A percentile compares a stretch with the other conserved stretches of the same genome.
These are phyloP conservation scores for Thelonectria rubi DNA, from an alignment of 2,329 filamentous ascomycete genomes.

Conservation along the genomic window DNA sequence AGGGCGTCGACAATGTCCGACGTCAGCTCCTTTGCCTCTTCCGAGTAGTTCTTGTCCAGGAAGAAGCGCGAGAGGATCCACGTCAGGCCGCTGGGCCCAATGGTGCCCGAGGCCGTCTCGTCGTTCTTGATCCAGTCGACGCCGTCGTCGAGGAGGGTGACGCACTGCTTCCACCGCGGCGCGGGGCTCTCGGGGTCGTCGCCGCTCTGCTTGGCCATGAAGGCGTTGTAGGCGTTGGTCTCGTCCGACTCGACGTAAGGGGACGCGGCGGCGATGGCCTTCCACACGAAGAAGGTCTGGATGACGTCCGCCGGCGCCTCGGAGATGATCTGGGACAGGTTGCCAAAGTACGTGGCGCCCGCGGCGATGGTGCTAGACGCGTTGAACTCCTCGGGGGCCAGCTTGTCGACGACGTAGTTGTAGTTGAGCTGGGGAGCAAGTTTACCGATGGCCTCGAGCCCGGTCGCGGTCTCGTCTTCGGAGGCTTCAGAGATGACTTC, in stretches of 20 bases:
- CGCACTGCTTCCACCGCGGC: conserved; percentile 27
- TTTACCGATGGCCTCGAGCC: conserved; percentile 13
- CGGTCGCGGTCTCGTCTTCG: not conserved
- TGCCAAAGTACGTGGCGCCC: conserved; percentile 68
- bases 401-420: conserved; percentile 11
- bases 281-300: conserved; percentile 72
- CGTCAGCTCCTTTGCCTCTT: conserved; percentile 71
- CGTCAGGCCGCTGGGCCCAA: conserved; percentile 55
- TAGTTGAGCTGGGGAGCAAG: conserved; percentile 20
- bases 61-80: conserved; percentile 79
- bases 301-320: conserved; percentile 64
- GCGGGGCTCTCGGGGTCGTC: conserved; percentile 37
- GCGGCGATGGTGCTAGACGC: conserved; percentile 59
- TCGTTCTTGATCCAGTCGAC: conserved; percentile 16
- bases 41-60: conserved; percentile 72
- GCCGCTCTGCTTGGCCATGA: conserved; percentile 68
- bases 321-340: conserved; percentile 64
- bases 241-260: conserved; percentile 66
- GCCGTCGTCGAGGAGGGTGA: conserved; percentile 17
- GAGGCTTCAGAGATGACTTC: not conserved
- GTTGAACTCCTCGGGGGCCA: conserved; percentile 24
- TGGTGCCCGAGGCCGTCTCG: rapidly evolving
- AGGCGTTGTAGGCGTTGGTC: conserved; percentile 66
- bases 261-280: conserved; percentile 63
- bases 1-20: conserved; percentile 77